Percentiles rank a stretch among this genome's conserved stretches.
Evolutionary conservation across 129 eudicot species (phyloP).

Genomic region (Smallanthus sonchifolius): DNA sequence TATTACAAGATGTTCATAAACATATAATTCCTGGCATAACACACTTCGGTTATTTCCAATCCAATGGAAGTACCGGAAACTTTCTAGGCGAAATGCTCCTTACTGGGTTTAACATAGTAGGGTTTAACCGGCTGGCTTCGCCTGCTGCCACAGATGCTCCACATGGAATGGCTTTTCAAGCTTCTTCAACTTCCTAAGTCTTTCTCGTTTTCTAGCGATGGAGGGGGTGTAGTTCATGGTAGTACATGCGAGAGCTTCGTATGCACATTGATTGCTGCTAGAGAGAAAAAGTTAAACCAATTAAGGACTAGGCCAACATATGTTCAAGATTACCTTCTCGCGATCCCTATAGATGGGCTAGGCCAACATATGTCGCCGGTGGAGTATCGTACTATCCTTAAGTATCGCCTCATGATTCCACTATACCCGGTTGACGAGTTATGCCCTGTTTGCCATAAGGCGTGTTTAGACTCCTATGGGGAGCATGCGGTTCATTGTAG

Average conservation of each 20-base stretch:
- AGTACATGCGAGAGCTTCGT: slow-evolving; percentile 37
- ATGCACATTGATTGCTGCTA: slow-evolving; percentile 29
- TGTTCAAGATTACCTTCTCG: too few relatives aligned
- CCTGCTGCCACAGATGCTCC: slow-evolving; percentile 37
- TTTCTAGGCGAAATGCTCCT: slow-evolving; percentile 38
- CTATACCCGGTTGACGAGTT: too few relatives aligned
- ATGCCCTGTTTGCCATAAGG: too few relatives aligned
- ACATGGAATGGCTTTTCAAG: slow-evolving; percentile 38
- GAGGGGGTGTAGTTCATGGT: slow-evolving; percentile 43
- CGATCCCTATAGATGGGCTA: too few relatives aligned
- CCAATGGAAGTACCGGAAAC: slow-evolving; percentile 26
- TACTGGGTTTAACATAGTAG: slow-evolving; percentile 36
- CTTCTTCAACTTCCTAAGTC: slow-evolving; percentile 36
- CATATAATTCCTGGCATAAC: slow-evolving; percentile 38
- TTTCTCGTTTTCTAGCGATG: slow-evolving; percentile 30
- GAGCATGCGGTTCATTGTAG: too few relatives aligned
- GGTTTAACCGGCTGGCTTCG: slow-evolving; percentile 37
- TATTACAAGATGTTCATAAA: slow-evolving; percentile 31
- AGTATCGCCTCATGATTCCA: too few relatives aligned
- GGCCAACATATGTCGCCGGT: too few relatives aligned
- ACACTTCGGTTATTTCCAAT: slow-evolving; percentile 35
- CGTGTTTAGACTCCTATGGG: too few relatives aligned
- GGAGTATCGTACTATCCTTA: too few relatives aligned
- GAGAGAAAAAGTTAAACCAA: slow-evolving; percentile 14
- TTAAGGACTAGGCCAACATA: too few relatives aligned